phyloP scores from a whole-genome alignment of 2,329 filamentous ascomycete genomes.

The Colletotrichum nymphaeae region DNA sequence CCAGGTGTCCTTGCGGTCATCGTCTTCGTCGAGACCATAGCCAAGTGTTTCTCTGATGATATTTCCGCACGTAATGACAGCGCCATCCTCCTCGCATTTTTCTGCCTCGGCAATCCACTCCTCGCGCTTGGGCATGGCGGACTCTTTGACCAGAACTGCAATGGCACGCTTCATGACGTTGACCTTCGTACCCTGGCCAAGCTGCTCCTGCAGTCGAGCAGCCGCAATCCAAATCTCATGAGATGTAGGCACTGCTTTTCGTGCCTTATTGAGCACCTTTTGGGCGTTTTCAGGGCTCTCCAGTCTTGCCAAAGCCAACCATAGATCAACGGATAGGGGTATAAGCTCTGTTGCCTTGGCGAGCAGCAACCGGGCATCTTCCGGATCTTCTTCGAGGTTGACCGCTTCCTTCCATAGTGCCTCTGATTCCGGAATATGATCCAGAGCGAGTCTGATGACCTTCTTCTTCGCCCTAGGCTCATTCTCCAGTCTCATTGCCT shows the following conservation, averaged over 20 bases:
- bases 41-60: slow-evolving; percentile 95
- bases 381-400: slow-evolving; percentile 90
- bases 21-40: slow-evolving; percentile 93
- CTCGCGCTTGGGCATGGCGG: slow-evolving; percentile 96
- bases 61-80: slow-evolving; percentile 84
- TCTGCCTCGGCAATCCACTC: slow-evolving; percentile 98
- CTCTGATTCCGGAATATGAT: slow-evolving; percentile 94
- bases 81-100: slow-evolving; percentile 92
- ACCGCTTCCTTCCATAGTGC: slow-evolving; percentile 98
- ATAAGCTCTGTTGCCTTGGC: slow-evolving; percentile 97
- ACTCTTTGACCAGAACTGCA: slow-evolving; percentile 87
- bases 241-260: slow-evolving; percentile 92
- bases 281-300: slow-evolving; percentile 93
- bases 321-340: slow-evolving; percentile 91
- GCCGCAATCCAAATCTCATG: slow-evolving; percentile 98
- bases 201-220: slow-evolving; percentile 88
- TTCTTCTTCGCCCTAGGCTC: slow-evolving; percentile 89
- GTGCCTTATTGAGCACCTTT: slow-evolving; percentile 93
- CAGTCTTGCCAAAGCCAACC: slow-evolving; percentile 91
- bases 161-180: slow-evolving; percentile 96
- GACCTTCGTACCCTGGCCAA: slow-evolving; percentile 80
- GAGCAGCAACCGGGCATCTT: slow-evolving; percentile 87
- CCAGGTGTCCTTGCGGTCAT: slow-evolving; percentile 96
- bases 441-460: slow-evolving; percentile 89
- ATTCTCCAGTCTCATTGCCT: slow-evolving; percentile 92